Percentiles rank a stretch among this genome's conserved stretches.
These are phyloP conservation scores for Fragilariopsis cylindrus DNA, from an alignment of 108 stramenopile genomes.

Conservation along the genomic window DNA sequence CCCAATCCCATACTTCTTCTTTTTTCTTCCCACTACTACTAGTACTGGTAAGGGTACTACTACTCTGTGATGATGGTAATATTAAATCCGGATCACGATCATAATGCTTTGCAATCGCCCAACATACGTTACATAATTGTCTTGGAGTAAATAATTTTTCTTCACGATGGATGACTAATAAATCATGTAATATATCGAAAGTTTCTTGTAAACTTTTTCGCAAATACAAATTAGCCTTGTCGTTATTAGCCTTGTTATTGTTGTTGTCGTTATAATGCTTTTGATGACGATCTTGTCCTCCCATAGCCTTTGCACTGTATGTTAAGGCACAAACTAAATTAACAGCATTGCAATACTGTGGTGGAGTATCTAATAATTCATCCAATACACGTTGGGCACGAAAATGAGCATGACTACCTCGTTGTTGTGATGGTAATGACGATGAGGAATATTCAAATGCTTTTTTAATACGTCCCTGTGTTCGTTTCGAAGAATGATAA, in stretches of 20 bases:
- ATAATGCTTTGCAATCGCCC: slow-evolving; percentile 78
- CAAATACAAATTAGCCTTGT: slow-evolving; percentile 25
- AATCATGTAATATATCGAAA: slow-evolving; percentile 39
- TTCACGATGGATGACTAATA: slow-evolving; percentile 33
- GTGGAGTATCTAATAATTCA: slow-evolving; percentile 48
- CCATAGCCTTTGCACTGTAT: slow-evolving; percentile 62
- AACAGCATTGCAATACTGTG: slow-evolving; percentile 65
- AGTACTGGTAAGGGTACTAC: background rate
- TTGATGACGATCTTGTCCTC: background rate
- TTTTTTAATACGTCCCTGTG: slow-evolving; percentile 58
- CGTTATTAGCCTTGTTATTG: background rate
- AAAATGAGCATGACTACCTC: slow-evolving; percentile 2
- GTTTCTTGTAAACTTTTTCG: slow-evolving; percentile 46
- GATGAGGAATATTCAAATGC: slow-evolving; percentile 9
- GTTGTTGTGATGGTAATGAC: slow-evolving; percentile 1
- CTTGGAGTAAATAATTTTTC: slow-evolving; percentile 48
- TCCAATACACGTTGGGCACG: slow-evolving; percentile 51
- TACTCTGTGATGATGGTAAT: slow-evolving; percentile 26
- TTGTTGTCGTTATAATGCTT: too few species aligned
- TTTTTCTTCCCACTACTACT: background rate
- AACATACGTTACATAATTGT: slow-evolving; percentile 76
- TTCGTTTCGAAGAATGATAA: slow-evolving; percentile 45
- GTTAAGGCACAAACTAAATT: slow-evolving; percentile 83
- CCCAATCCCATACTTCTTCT: slow-evolving; percentile 13
- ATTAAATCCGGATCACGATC: slow-evolving; percentile 42